Evolutionary conservation across 31 red algal genomes (phyloP).

Genomic region (Odonthalia washingtoniensis): DNA sequence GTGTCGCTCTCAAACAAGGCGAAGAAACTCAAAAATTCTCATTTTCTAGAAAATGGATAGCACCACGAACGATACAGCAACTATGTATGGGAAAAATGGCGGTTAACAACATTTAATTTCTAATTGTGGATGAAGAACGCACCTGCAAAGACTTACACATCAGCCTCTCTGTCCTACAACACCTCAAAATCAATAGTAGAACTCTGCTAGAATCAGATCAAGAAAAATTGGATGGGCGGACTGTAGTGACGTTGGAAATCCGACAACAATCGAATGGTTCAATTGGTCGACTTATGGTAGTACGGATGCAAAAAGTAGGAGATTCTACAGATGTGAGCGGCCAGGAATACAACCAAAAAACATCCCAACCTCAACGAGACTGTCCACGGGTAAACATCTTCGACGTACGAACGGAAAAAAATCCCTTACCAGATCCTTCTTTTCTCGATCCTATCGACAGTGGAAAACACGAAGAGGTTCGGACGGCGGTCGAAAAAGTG

Average conservation of each 20-base stretch:
- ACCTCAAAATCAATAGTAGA: neutral
- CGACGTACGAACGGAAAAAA: neutral
- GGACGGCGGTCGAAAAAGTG: neutral
- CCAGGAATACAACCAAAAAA: neutral
- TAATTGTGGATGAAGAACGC: neutral
- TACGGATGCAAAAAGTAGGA: too few relatives aligned
- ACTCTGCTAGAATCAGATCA: conserved; percentile 9
- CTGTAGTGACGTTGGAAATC: neutral
- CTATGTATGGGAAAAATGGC: neutral
- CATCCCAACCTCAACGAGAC: neutral
- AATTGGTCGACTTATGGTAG: neutral
- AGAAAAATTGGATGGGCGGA: neutral
- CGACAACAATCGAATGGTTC: neutral
- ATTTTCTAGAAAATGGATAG: conserved; percentile 2
- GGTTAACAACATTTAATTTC: conserved; percentile 1
- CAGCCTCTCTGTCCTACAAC: neutral
- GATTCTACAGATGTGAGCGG: neutral
- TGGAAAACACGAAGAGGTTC: neutral
- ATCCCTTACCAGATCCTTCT: neutral
- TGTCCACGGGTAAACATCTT: neutral
- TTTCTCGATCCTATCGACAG: neutral
- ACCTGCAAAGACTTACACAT: neutral
- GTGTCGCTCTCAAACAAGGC: neutral
- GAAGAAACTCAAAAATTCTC: neutral
- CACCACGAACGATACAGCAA: neutral